Evolutionary conservation across 805 yeast species (phyloP).

Genomic region (Suhomyces xylopsoci): DNA sequence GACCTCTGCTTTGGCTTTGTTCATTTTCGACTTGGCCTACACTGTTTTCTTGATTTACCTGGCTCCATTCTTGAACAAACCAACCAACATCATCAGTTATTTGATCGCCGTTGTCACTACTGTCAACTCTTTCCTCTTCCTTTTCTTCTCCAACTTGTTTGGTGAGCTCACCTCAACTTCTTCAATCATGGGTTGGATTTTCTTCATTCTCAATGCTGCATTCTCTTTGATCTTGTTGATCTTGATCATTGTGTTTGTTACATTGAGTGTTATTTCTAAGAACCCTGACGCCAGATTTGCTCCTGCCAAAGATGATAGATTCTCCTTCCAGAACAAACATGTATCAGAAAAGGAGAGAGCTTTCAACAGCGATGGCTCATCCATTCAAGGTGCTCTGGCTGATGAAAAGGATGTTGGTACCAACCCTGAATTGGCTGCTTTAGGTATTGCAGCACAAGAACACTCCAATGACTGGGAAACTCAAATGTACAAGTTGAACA

Average conservation of each 20-base stretch:
- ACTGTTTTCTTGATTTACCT: conserved; percentile 58
- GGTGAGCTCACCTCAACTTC: conserved; percentile 75
- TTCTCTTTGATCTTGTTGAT: conserved; percentile 73
- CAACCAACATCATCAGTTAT: conserved; percentile 76
- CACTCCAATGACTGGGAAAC: conserved; percentile 74
- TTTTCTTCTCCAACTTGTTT: conserved; percentile 82
- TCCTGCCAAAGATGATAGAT: conserved; percentile 89
- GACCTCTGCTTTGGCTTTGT: conserved; percentile 73
- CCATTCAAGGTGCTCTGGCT: background rate
- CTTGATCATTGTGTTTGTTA: conserved; percentile 63
- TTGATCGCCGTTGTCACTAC: conserved; percentile 69
- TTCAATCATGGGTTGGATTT: conserved; percentile 89
- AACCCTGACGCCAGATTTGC: conserved; percentile 88
- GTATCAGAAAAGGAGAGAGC: conserved; percentile 7
- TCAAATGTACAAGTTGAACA: conserved; percentile 53
- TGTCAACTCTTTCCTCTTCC: conserved; percentile 76
- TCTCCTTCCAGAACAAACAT: conserved; percentile 65
- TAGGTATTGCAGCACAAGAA: conserved; percentile 80
- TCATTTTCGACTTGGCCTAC: conserved; percentile 71
- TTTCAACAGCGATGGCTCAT: background rate
- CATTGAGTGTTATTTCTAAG: conserved; percentile 64
- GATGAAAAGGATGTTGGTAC: conserved; percentile 6
- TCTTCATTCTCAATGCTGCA: conserved; percentile 86
- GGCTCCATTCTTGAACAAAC: conserved; percentile 76
- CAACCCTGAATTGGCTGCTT: conserved; percentile 41